These are phyloP conservation scores for Stephanodiscus triporus DNA, from an alignment of 108 stramenopile genomes.

Conservation along the genomic window DNA sequence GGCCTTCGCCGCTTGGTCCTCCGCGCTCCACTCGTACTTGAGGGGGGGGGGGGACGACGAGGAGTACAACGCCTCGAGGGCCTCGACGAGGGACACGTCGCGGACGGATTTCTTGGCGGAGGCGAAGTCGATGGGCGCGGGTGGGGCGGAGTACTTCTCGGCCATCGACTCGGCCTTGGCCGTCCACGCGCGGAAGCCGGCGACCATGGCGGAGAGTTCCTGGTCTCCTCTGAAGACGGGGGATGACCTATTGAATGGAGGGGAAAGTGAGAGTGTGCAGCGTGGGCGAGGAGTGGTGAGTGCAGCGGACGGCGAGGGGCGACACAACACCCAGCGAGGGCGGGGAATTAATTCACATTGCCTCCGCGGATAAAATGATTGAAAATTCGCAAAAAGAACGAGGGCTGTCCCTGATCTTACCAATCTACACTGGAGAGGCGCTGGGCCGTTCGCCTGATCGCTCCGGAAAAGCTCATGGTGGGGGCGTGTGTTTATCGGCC, in stretches of 20 bases:
- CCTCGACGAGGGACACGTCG: conserved; percentile 75
- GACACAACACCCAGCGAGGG: not conserved
- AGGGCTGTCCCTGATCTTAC: conserved; percentile 15
- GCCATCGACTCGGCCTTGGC: conserved; percentile 80
- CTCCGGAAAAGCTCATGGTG: conserved; percentile 47
- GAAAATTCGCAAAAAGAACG: not conserved
- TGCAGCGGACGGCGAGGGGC: not conserved
- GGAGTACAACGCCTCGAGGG: conserved; percentile 73
- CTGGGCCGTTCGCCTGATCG: conserved; percentile 45
- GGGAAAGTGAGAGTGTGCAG: not conserved
- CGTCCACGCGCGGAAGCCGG: conserved; percentile 81
- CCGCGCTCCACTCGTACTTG: conserved; percentile 72
- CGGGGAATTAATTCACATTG: not conserved
- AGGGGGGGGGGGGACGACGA: conserved; percentile 62
- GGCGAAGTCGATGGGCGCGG: conserved; percentile 80
- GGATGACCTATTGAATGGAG: conserved; percentile 55
- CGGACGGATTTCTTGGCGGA: conserved; percentile 72
- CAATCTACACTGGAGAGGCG: conserved; percentile 51
- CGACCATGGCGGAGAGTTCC: conserved; percentile 71
- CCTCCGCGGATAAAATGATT: not conserved
- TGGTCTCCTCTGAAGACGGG: conserved; percentile 81
- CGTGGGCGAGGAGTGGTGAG: not conserved
- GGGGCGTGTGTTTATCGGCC: not conserved
- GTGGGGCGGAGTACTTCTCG: conserved; percentile 82
- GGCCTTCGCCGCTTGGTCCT: conserved; percentile 71